Conservation (phyloP, 208 protist genomes). For the Acanthamoeba pearcei region DNA sequence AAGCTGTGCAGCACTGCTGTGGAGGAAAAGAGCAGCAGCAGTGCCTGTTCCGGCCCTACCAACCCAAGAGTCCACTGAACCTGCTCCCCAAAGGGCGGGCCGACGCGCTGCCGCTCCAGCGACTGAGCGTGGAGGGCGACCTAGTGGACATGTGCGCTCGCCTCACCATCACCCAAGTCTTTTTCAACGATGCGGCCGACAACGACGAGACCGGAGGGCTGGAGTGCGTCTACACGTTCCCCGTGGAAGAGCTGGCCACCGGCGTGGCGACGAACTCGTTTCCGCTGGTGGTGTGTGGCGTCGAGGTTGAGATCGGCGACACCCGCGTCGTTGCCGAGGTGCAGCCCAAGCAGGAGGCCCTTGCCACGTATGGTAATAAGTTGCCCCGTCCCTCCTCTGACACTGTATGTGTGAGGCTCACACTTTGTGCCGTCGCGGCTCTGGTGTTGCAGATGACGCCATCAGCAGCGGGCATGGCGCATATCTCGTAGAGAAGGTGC, state of each 20-base stretch:
- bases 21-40: too few relatives aligned
- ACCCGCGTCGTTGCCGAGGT: neutral
- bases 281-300: slow-evolving; percentile 19
- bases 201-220: neutral
- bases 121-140: neutral
- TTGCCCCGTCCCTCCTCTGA: too few relatives aligned
- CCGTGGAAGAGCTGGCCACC: neutral
- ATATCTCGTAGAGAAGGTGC: slow-evolving; percentile 30
- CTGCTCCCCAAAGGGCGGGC: neutral
- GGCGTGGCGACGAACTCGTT: neutral
- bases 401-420: neutral
- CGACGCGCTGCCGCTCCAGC: neutral
- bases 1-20: neutral
- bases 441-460: slow-evolving; percentile 29
- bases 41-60: neutral
- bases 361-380: neutral
- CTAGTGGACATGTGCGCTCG: neutral
- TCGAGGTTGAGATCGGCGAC: neutral
- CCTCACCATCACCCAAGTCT: neutral
- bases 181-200: neutral
- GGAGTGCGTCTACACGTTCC: slow-evolving; percentile 16
- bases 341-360: neutral
- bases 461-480: slow-evolving; percentile 31
- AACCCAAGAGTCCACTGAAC: neutral
- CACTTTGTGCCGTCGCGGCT: neutral